Evolutionary conservation across 441 rosid species (phyloP), one percentile per base, ranked within the genome.

Genomic region (Francoa sonchifolia): DNA sequence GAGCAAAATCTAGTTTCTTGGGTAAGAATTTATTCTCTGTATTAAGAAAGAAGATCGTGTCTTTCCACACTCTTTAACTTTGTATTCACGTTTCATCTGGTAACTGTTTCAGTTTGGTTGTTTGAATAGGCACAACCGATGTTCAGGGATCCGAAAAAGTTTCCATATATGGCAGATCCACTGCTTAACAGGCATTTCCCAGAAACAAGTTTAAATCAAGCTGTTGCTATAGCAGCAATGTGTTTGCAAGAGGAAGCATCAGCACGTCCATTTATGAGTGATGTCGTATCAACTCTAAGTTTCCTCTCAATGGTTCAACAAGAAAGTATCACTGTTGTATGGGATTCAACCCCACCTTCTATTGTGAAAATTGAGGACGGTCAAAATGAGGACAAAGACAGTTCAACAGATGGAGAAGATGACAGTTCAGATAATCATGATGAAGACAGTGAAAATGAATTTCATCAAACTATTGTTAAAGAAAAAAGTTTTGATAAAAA

Each of bases 161-260:
- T 67, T 27, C 90, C 88, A 0, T 72, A 74, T 19, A 73, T 90
- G 88, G 95, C 96, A 19, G 99, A 90, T 59, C 90, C 94, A 13
- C 50, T 52, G 11, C 59, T 90, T 1, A 38, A 48, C 13, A 66
- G 42, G 13, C 54, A 19, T 43, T 76, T 82, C 15, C 78, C 83
- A 1, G 94, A 82, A 37, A 78, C 70, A 48, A 77, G 76, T 18
- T 58, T 90, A 56, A 86, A 90, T 52, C 95, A 90, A 67, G 95
- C 79, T 8, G 88, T 90, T 29, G 99, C 96, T 3, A 71, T 86
- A 45, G 85, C 95, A 41, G 87, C 95, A 19, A 90, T 90, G 96
- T 90, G 99, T 19, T 58, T 82, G 14, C 99, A 90, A 57, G 99
- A 86, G 23, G 95, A 82, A 67, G 52, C 85, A 8, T 44, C 52